These are phyloP conservation scores for Quercus phellos DNA, from an alignment of 331 rosid species.

Conservation along the genomic window DNA sequence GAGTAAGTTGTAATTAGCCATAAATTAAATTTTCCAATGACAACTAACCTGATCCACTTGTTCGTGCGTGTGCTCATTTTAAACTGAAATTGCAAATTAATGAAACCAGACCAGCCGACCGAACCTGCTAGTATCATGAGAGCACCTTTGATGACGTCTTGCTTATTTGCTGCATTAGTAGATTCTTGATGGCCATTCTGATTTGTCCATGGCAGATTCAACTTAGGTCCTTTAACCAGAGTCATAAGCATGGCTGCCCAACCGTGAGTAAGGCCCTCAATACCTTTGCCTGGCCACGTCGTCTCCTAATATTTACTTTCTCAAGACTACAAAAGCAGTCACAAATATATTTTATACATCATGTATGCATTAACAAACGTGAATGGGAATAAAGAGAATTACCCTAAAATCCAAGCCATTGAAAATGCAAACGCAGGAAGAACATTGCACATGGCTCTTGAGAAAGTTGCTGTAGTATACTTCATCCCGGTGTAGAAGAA, in stretches of 20 bases:
- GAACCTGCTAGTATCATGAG: constrained; percentile 38
- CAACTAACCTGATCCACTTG: too few species aligned
- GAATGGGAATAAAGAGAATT: too few species aligned
- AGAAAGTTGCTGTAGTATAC: too few species aligned
- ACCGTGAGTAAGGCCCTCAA: constrained; percentile 41
- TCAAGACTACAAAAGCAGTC: constrained; percentile 29
- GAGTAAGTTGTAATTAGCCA: too few species aligned
- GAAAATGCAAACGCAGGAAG: too few species aligned
- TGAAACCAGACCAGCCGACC: constrained; percentile 45
- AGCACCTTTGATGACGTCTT: constrained; percentile 43
- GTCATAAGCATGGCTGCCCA: constrained; percentile 64
- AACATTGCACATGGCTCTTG: too few species aligned
- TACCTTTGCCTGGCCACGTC: constrained; percentile 37
- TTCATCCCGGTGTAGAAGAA: too few species aligned
- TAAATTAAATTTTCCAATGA: too few species aligned
- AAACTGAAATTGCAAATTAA: background rate
- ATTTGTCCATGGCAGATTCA: constrained; percentile 45
- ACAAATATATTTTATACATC: background rate
- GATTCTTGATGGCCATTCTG: constrained; percentile 15
- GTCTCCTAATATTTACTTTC: constrained; percentile 33
- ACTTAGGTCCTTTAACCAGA: constrained; percentile 39
- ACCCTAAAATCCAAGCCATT: too few species aligned
- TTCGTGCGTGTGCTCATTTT: too few species aligned
- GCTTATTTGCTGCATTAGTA: constrained; percentile 12
- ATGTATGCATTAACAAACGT: background rate